Evolutionary conservation across 805 yeast genomes (phyloP).

Genomic region (Pachysolen tannophilus): DNA sequence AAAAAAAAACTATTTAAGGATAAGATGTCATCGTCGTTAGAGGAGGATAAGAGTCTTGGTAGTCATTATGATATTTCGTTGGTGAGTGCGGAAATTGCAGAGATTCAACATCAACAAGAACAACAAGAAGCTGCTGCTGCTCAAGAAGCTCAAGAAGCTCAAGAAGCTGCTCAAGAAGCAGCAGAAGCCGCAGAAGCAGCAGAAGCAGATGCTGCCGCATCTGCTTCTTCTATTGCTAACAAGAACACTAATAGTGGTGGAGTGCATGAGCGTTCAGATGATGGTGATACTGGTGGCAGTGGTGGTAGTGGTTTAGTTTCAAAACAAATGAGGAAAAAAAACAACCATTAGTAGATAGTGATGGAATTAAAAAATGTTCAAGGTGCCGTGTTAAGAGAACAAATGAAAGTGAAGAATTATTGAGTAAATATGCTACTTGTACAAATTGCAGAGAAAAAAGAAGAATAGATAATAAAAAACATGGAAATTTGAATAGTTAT

Average conservation of each 20-base stretch:
- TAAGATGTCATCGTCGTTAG: no score
- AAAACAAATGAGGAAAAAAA: background rate
- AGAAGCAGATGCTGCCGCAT: constrained; percentile 1
- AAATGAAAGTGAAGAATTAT: constrained; percentile 23
- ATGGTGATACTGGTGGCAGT: constrained; percentile 9
- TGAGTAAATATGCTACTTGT: constrained; percentile 35
- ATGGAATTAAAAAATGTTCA: constrained; percentile 29
- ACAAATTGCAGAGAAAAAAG: constrained; percentile 30
- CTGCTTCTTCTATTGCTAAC: constrained; percentile 3
- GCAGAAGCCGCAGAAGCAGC: constrained; percentile 4
- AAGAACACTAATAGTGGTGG: no score
- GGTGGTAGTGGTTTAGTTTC: background rate
- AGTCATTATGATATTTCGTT: constrained; percentile 7
- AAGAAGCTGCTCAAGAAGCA: background rate
- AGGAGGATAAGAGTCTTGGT: constrained; percentile 4
- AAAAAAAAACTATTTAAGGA: no score
- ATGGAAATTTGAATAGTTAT: constrained; percentile 8
- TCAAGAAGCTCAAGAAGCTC: background rate
- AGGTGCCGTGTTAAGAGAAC: constrained; percentile 33
- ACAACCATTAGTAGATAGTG: constrained; percentile 6
- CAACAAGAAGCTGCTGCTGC: background rate
- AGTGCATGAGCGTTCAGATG: constrained; percentile 13
- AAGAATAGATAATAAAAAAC: constrained; percentile 20
- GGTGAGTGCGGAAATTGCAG: constrained; percentile 5
- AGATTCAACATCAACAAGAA: constrained; percentile 1